Base-by-base conservation (phyloP, 2,329 filamentous ascomycete genomes). In the Sporothrix pseudoabietina region DNA sequence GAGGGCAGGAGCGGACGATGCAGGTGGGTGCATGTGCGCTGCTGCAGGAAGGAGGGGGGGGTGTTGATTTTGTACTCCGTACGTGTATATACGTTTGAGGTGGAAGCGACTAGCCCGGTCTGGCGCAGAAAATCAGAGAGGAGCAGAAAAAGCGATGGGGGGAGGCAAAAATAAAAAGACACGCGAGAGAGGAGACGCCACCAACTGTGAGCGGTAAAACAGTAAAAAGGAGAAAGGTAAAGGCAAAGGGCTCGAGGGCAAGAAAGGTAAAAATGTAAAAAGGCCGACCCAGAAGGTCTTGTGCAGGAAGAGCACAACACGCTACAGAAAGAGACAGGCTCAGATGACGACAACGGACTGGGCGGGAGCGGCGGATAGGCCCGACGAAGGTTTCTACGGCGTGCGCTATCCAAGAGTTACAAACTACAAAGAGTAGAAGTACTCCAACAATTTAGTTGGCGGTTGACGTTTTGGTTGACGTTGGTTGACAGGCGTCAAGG, bases 341-440 rank as follows among this genome's bases (percentile, higher is more conserved):
- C 47, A 47, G 69, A 65, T 55, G 68, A 70, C 59, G 55, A 72
- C 70, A 72, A 69, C 35, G 54, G n/a, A 39, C 55, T 71, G 49
- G 32, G 69, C 73, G 71, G 72, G 74, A 71, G 47, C 63, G 54
- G 69, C 74, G 74, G 74, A 73, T 71, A 71, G 61, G 71, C 69
- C 74, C 74, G 74, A 63, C 55, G 70, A 69, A 61, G 49, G 19
- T 26, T 26, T 54, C 66, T 52, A 14, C 19, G 9, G 16, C 19
- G 66, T 39, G 66, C 41, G 55, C 69, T 59, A 59, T 59, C 2
- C 59, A 63, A 9, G 19, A 9, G 26, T 26, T 26, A 26, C 26
- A 2, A n/a, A 19, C 22, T 55, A 55, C 26, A 26, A 55, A 19
- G 16, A 19, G 47, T 16, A 14, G 3, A 26, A 30, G 52, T 55